These are phyloP conservation scores for Adansonia grandidieri DNA, from an alignment of 441 rosid genomes.

Conservation along the genomic window DNA sequence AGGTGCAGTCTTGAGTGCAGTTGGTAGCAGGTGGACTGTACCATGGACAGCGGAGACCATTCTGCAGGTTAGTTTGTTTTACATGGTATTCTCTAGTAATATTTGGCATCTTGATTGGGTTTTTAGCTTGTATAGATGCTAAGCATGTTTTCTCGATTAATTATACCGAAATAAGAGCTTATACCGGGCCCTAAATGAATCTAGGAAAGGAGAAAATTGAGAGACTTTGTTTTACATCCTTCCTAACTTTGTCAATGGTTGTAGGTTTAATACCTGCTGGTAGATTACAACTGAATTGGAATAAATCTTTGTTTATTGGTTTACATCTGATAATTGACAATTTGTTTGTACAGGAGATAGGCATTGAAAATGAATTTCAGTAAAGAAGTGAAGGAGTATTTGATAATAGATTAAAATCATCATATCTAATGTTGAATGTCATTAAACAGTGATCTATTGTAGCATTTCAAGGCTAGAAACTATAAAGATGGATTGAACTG, in stretches of 20 bases:
- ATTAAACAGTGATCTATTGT: not conserved
- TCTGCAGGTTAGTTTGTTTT: conserved; percentile 59
- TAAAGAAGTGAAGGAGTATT: not conserved
- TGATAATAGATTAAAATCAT: not conserved
- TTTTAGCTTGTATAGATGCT: not conserved
- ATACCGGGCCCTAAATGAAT: not conserved
- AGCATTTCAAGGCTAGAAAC: not conserved
- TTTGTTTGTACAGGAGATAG: not conserved
- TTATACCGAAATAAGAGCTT: not conserved
- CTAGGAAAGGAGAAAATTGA: not conserved
- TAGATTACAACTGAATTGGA: not conserved
- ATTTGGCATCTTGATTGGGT: not conserved
- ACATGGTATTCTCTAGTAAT: not conserved
- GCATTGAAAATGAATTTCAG: not conserved
- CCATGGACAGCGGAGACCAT: conserved; percentile 96
- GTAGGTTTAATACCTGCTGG: not conserved
- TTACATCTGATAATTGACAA: not conserved
- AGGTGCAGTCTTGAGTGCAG: conserved; percentile 57
- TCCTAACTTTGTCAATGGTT: not conserved
- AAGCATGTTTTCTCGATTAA: not conserved
- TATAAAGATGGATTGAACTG: conserved; percentile 2
- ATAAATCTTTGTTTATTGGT: conserved; percentile 3
- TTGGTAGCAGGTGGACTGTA: conserved; percentile 82
- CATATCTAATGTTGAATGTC: not conserved
- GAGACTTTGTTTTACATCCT: not conserved